Conservation (phyloP, 139 green algal species). For the Micractinium sp. region DNA sequence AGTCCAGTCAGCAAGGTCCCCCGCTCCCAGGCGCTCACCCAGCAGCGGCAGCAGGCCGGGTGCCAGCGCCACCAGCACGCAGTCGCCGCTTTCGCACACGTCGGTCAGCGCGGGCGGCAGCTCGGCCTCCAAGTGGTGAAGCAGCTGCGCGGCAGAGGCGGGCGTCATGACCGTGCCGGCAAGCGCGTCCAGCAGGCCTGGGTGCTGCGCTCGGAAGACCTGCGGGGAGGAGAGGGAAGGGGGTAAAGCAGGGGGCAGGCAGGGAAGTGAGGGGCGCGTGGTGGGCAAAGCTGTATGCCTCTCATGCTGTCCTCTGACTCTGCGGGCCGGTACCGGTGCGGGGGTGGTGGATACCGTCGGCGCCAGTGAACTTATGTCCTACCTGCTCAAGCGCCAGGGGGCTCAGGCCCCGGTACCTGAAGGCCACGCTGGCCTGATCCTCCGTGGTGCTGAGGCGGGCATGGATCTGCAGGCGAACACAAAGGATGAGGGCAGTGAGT, state of each 20-base stretch:
- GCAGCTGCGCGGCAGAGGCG: neutral
- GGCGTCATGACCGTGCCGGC: neutral
- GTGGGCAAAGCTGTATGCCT: too few relatives aligned
- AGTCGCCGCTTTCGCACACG: neutral
- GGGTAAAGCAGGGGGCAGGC: neutral
- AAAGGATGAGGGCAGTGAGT: too few relatives aligned
- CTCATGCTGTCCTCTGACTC: too few relatives aligned
- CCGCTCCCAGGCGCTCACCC: slow-evolving; percentile 12
- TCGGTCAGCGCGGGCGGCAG: neutral
- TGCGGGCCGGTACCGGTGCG: too few relatives aligned
- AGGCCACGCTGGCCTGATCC: too few relatives aligned
- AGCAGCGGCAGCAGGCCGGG: slow-evolving; percentile 29
- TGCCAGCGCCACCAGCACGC: neutral
- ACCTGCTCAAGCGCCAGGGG: too few relatives aligned
- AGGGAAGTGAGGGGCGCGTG: neutral
- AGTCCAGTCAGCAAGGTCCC: too few relatives aligned
- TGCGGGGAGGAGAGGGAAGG: neutral
- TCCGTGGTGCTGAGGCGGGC: too few relatives aligned
- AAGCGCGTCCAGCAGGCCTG: neutral
- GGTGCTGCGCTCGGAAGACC: neutral
- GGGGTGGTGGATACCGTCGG: too few relatives aligned
- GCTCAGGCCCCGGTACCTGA: too few relatives aligned
- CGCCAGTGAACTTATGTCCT: too few relatives aligned
- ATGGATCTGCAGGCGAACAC: too few relatives aligned
- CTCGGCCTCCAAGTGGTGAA: neutral